Base-by-base conservation (phyloP, 2,329 filamentous ascomycete species). In the Atkinsonella texensis region DNA sequence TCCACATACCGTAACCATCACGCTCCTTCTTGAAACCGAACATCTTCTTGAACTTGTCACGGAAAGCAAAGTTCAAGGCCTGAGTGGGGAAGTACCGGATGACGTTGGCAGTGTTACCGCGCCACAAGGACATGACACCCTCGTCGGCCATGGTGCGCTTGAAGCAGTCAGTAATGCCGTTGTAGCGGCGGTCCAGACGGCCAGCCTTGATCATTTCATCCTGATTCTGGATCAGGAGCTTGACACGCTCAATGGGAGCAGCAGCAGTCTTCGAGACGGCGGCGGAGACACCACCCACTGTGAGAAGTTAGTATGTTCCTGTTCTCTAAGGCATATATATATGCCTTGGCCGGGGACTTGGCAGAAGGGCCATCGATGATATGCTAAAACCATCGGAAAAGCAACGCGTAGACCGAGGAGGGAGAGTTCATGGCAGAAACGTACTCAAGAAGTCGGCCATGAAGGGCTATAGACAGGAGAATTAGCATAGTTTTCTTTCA, bases 51-150 rank as follows among this genome's bases (percentile, higher is more conserved):
- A 96, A 98, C 85, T 94, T 96, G 77, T 98, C 93, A 76, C 93
- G 93, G 93, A 98, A 98, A 74, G 93, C 93, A 72, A 98, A 98
- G 90, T 98, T 98, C 74, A 98, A 82, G 68, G 93, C 93, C 84
- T 98, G 93, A 74, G 93, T 98, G 66, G 93, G 93, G 89, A 98
- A 98, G 83, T 98, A 98, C 87, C 93, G 93, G 83, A 98, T 95
- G 76, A 98, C 93, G 86, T 98, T 98, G 89, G 93, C 93, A 73
- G 93, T 98, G 89, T 98, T 98, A 78, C 93, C 93, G 84, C 93
- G 85, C 93, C 93, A 98, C 68, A 98, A 83, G 61, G 91, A 84
- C 74, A 93, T 84, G 67, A 93, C 76, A 87, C 93, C 93, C 83
- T 98, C 93, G 61, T 87, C 80, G 68, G 84, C 83, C 60, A 81